Conservation (phyloP, 2,329 filamentous ascomycete genomes). For the Geosmithia morbida region DNA sequence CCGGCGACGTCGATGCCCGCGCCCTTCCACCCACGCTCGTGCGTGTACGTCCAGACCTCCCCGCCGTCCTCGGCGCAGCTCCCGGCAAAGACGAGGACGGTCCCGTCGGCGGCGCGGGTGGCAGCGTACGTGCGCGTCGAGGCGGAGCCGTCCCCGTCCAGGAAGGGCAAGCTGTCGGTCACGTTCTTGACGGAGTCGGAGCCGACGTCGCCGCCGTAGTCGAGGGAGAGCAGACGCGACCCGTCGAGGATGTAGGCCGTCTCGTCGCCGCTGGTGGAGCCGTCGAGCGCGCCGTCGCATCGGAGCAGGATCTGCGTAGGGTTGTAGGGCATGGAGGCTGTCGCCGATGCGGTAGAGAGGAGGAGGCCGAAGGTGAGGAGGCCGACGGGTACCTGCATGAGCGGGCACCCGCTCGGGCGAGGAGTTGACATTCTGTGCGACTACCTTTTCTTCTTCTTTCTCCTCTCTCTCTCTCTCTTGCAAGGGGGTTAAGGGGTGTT, state of each 20-base stretch:
- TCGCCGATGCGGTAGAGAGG: not conserved
- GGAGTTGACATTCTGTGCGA: not conserved
- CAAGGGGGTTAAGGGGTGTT: too few relatives aligned
- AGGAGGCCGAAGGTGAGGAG: not conserved
- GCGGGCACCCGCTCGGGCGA: not conserved
- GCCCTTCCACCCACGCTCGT: conserved; percentile 20
- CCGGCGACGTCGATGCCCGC: conserved; percentile 12
- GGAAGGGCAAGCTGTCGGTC: conserved; percentile 47
- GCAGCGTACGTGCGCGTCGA: conserved; percentile 46
- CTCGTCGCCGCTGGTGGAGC: conserved; percentile 22
- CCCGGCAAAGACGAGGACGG: conserved; percentile 61
- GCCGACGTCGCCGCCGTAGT: conserved; percentile 23
- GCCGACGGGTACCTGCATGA: not conserved
- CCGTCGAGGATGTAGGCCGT: conserved; percentile 56
- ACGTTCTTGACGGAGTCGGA: conserved; percentile 27
- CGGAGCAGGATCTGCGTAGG: conserved; percentile 58
- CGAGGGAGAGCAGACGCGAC: conserved; percentile 44
- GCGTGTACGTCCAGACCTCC: conserved; percentile 54
- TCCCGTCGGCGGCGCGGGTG: conserved; percentile 50
- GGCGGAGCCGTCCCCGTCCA: conserved; percentile 25
- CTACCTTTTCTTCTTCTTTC: too few relatives aligned
- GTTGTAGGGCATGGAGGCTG: conserved; percentile 50
- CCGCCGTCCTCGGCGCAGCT: conserved; percentile 45
- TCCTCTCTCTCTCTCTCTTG: too few relatives aligned
- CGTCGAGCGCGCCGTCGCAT: conserved; percentile 22